Conservation (phyloP, 345 rosid genomes). For the Citrus cavaleriei region DNA sequence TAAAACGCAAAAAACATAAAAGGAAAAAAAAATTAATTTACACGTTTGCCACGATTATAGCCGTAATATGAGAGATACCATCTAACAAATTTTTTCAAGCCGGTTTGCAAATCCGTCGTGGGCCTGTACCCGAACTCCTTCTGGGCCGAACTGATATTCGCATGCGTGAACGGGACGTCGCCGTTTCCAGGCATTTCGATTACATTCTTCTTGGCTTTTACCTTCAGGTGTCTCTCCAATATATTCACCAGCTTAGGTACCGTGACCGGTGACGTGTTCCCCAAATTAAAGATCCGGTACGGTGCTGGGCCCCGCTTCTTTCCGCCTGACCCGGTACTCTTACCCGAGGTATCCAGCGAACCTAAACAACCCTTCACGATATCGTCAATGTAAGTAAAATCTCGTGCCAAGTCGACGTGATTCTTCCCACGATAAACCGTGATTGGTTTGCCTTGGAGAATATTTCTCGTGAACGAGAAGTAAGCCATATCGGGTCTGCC, state of each 20-base stretch:
- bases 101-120: constrained; percentile 82
- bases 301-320: constrained; percentile 66
- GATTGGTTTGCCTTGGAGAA: constrained; percentile 71
- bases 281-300: constrained; percentile 64
- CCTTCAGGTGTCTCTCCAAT: constrained; percentile 62
- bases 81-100: constrained; percentile 71
- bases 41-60: constrained; percentile 47
- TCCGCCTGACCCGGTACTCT: constrained; percentile 84
- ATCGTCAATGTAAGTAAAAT: constrained; percentile 82
- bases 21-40: constrained; percentile 25
- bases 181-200: constrained; percentile 88
- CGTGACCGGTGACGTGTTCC: constrained; percentile 81
- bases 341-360: constrained; percentile 59
- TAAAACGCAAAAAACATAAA: not conserved
- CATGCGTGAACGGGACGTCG: constrained; percentile 87
- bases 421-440: constrained; percentile 66
- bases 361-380: constrained; percentile 77
- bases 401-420: constrained; percentile 66
- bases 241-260: constrained; percentile 66
- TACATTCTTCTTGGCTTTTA: constrained; percentile 54
- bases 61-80: constrained; percentile 84
- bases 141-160: constrained; percentile 69
- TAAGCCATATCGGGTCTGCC: constrained; percentile 93
- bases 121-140: constrained; percentile 68
- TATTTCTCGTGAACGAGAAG: constrained; percentile 59